Evolutionary conservation across 768 basidiomycete genomes (phyloP), one percentile per base, ranked within the genome.

Genomic region (Russula emetica): DNA sequence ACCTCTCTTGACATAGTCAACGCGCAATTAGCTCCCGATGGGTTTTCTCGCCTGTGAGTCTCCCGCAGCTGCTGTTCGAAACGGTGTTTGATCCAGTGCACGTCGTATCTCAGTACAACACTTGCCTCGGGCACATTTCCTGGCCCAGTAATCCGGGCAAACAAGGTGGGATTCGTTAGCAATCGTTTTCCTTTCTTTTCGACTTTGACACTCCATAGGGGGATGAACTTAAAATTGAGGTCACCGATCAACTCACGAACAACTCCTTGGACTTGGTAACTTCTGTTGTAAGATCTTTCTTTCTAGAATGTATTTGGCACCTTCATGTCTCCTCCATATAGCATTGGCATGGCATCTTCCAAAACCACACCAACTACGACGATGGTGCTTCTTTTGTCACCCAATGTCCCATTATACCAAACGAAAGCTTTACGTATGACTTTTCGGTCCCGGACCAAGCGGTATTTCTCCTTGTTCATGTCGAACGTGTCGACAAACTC

Each of bases 281-380:
- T 18, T 66, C 64, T 3, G 49, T 68, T 55, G 67, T 68, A 28
- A 32, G 60, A 26, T 44, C 8, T 36, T n/a, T 10, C 10, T 52
- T 47, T 42, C 20, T 18, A 30, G 38, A 1, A 24, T 16, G 10
- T 30, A 5, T 11, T 30, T 18, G 2, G 26, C n/a, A 32, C 30
- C 30, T 18, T 4, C 14, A 55, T 13, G 18, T 14, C 24, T 51
- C 22, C 36, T 9, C 50, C 24, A 42, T 40, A 16, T 34, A 70
- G 69, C 70, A 71, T 54, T 71, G 70, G 70, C 70, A 71, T 61
- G 70, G 70, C 11, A 20, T 71, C n/a, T 61, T 63, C 55, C 69
- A 70, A 63, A 49, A 63, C 1, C 24, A 24, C 44, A 67, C 70
- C 11, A 64, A 55, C 11, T 62, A 51, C 3, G 64, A 24, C 22